Percentiles rank a stretch among this genome's conserved stretches.
phyloP scores from a whole-genome alignment of 2,329 filamentous ascomycete species.

The Aspergillus chevalieri region DNA sequence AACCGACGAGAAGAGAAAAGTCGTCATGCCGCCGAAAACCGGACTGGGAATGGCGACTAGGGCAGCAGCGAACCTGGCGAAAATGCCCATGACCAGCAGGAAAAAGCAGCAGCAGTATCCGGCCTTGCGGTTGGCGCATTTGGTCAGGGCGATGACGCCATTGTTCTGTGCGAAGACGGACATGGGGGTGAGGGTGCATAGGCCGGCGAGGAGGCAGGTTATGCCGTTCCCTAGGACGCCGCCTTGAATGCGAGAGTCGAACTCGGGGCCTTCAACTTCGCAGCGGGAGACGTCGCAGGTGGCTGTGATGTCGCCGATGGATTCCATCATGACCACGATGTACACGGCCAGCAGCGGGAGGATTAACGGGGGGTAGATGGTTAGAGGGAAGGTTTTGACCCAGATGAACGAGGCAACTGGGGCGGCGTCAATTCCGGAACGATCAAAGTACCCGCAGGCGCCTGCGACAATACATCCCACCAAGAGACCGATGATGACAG shows the following conservation, averaged over 20 bases:
- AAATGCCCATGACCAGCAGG: slow-evolving; percentile 63
- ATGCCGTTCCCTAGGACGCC: slow-evolving; percentile 62
- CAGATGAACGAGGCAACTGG: slow-evolving; percentile 63
- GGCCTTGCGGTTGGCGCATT: slow-evolving; percentile 62
- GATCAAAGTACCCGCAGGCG: slow-evolving; percentile 60
- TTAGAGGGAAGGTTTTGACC: slow-evolving; percentile 63
- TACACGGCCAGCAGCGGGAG: slow-evolving; percentile 53
- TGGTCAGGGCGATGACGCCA: slow-evolving; percentile 61
- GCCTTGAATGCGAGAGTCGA: slow-evolving; percentile 64
- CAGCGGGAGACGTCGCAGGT: slow-evolving; percentile 61
- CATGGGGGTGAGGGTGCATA: slow-evolving; percentile 64
- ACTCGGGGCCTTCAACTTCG: slow-evolving; percentile 57
- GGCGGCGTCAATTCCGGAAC: slow-evolving; percentile 52
- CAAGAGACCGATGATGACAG: slow-evolving; percentile 59
- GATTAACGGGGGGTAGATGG: slow-evolving; percentile 60
- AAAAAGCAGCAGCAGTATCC: slow-evolving; percentile 62
- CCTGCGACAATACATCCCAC: slow-evolving; percentile 63
- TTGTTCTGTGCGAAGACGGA: slow-evolving; percentile 65
- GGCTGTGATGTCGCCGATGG: slow-evolving; percentile 62
- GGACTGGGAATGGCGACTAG: slow-evolving; percentile 58
- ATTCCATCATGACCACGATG: slow-evolving; percentile 62
- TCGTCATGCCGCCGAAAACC: slow-evolving; percentile 47
- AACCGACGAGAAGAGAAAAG: slow-evolving; percentile 62
- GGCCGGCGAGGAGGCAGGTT: slow-evolving; percentile 57
- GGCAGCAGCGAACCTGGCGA: slow-evolving; percentile 64